Base-by-base conservation (phyloP, 352 stramenopile species). In the Phytophthora rubi region DNA sequence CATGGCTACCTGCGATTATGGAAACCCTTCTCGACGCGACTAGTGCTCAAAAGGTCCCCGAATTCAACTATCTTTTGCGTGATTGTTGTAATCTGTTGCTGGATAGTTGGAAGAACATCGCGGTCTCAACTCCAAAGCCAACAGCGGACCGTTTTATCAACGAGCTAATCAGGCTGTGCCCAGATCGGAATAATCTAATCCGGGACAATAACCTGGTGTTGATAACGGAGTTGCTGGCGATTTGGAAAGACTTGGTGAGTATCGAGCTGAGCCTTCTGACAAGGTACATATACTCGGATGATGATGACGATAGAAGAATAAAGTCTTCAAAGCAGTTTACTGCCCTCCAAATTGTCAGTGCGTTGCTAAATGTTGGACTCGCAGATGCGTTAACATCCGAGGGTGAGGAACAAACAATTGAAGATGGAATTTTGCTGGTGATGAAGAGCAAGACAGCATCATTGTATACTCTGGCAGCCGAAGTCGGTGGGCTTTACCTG, bases 21-120 rank as follows among this genome's bases (percentile, higher is more conserved):
- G 76, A 91, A 33, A 59, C 77, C 1, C 45, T 92, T 32, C 26
- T 94, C 4, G 80, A 91, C 44, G 80, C 76, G 4, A 85, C 71
- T 35, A 55, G 65, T 10, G 76, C 68, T 62, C 56, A 73, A 53
- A 68, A 59, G 18, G 49, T 47, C 8, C 58, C 72, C 35, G 85
- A 94, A 53, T 94, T 94, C 53, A 80, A 86, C 47, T 94, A 94
- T 60, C 62, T 96, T 44, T 68, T 96, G 44, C 82, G 87, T 33
- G 89, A 96, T 68, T 88, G 82, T 39, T 94, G 85, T 45, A 68
- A 81, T 39, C 58, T 94, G 39, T 47, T 90, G 21, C 51, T 93
- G 8, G 74, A 80, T 60, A 67, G 67, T 13, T 93, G 85, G 86
- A 79, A 83, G 39, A 62, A 83, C 26, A 65, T 85, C 13, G 51